Evolutionary conservation across 768 basidiomycete genomes (phyloP).

Genomic region (Tricholoma bakamatsutake): DNA sequence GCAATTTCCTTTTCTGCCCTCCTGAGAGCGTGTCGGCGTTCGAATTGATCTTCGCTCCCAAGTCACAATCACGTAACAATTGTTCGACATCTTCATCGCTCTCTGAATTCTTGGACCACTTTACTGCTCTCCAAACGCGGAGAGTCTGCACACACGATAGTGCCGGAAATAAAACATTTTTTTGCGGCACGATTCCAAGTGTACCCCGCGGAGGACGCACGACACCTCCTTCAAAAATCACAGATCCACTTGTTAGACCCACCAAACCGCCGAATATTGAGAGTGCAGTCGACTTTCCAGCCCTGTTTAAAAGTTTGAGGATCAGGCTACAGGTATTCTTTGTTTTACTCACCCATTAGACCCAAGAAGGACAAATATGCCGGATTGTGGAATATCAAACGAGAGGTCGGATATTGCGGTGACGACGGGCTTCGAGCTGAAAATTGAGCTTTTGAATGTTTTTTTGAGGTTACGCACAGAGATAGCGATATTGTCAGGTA

Average conservation of each 20-base stretch:
- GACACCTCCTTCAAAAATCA: constrained; percentile 50
- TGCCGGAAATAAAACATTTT: constrained; percentile 78
- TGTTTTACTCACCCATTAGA: constrained; percentile 54
- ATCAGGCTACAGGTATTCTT: background rate
- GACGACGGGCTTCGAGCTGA: constrained; percentile 42
- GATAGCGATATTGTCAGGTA: constrained; percentile 45
- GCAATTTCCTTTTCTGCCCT: constrained; percentile 77
- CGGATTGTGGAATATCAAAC: constrained; percentile 61
- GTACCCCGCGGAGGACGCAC: constrained; percentile 54
- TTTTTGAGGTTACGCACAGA: constrained; percentile 58
- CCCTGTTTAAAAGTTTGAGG: constrained; percentile 32
- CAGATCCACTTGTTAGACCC: constrained; percentile 50
- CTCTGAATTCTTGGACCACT: constrained; percentile 43
- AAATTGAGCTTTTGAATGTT: constrained; percentile 45
- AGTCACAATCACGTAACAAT: constrained; percentile 65
- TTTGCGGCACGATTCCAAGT: constrained; percentile 76
- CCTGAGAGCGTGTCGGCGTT: constrained; percentile 66
- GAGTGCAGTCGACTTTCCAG: constrained; percentile 72
- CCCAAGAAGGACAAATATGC: constrained; percentile 75
- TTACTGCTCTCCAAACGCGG: constrained; percentile 67
- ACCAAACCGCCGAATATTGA: constrained; percentile 62
- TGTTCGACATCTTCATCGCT: constrained; percentile 56
- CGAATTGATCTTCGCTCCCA: constrained; percentile 57
- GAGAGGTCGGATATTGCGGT: constrained; percentile 63
- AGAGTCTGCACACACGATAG: constrained; percentile 70